Conservation (phyloP, 192 early-diverging fungal genomes). For the Coemansia sp. region DNA sequence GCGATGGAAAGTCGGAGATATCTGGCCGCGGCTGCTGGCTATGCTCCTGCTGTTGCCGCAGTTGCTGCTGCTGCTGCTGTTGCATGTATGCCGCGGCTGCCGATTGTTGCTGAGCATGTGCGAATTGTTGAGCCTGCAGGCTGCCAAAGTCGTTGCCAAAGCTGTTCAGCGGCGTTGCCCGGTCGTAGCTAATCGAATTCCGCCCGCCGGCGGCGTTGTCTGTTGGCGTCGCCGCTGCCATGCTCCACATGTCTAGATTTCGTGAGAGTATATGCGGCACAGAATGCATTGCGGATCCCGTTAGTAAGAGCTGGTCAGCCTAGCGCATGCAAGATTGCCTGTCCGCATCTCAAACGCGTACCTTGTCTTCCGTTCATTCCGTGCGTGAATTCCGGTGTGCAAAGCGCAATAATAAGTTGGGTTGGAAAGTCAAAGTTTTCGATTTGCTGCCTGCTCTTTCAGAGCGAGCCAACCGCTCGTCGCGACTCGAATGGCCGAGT, state of each 20-base stretch:
- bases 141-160: slow-evolving; percentile 22
- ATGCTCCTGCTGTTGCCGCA: slow-evolving; percentile 26
- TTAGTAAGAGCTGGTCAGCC: too few species aligned
- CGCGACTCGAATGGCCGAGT: too few species aligned
- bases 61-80: slow-evolving; percentile 14
- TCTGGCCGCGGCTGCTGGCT: slow-evolving; percentile 37
- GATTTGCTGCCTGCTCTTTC: too few species aligned
- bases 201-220: slow-evolving; percentile 13
- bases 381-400: background rate
- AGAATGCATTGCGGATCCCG: too few species aligned
- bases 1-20: slow-evolving; percentile 46
- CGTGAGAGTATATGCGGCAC: too few species aligned
- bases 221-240: slow-evolving; percentile 16
- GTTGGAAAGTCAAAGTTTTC: too few species aligned
- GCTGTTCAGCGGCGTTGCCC: slow-evolving; percentile 11
- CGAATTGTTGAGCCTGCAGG: slow-evolving; percentile 33
- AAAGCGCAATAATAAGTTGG: background rate
- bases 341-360: too few species aligned
- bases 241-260: slow-evolving; percentile 41
- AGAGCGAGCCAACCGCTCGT: too few species aligned
- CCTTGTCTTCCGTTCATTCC: slow-evolving; percentile 48
- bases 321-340: too few species aligned
- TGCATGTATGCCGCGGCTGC: slow-evolving; percentile 28
- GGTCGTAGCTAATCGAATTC: slow-evolving; percentile 39
- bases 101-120: slow-evolving; percentile 22